These are phyloP conservation scores for Wickerhamomyces subpelliculosus DNA, from an alignment of 805 yeast species.

Conservation along the genomic window DNA sequence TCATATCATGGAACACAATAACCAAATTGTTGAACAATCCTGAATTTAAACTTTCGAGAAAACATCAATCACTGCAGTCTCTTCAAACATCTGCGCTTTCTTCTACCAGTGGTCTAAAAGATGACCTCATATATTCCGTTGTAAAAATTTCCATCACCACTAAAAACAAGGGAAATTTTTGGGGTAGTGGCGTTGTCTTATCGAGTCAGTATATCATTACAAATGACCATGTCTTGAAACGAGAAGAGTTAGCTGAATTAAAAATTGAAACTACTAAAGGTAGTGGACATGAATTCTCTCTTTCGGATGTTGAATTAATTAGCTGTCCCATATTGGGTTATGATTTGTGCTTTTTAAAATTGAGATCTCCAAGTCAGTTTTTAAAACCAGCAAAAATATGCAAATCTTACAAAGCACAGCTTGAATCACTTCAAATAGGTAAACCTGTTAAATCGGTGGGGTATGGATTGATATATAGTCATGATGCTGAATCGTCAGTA, in stretches of 20 bases:
- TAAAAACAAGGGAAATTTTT: slow-evolving; percentile 11
- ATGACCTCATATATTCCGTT: slow-evolving; percentile 6
- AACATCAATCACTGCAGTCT: slow-evolving; percentile 12
- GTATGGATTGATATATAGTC: slow-evolving; percentile 17
- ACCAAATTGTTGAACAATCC: slow-evolving; percentile 5
- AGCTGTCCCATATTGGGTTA: slow-evolving; percentile 17
- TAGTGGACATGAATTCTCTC: too few species aligned
- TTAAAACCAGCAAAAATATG: slow-evolving; percentile 10
- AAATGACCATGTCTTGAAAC: slow-evolving; percentile 20
- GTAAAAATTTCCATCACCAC: slow-evolving; percentile 17
- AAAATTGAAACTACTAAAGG: too few species aligned
- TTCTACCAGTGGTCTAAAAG: too few species aligned
- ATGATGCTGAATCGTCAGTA: slow-evolving; percentile 2
- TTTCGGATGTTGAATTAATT: too few species aligned
- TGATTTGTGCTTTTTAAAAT: slow-evolving; percentile 19
- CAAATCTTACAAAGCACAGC: slow-evolving; percentile 1
- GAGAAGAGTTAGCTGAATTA: too few species aligned
- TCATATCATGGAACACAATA: slow-evolving; percentile 20
- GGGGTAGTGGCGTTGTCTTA: slow-evolving; percentile 24
- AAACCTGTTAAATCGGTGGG: slow-evolving; percentile 17
- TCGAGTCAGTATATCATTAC: slow-evolving; percentile 14
- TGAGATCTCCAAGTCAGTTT: slow-evolving; percentile 3
- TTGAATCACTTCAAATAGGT: slow-evolving; percentile 9
- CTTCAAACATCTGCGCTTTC: too few species aligned
- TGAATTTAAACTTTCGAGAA: neutral